phyloP scores from a whole-genome alignment of 2,329 filamentous ascomycete genomes.

The Phaeosphaeriaceae sp. region DNA sequence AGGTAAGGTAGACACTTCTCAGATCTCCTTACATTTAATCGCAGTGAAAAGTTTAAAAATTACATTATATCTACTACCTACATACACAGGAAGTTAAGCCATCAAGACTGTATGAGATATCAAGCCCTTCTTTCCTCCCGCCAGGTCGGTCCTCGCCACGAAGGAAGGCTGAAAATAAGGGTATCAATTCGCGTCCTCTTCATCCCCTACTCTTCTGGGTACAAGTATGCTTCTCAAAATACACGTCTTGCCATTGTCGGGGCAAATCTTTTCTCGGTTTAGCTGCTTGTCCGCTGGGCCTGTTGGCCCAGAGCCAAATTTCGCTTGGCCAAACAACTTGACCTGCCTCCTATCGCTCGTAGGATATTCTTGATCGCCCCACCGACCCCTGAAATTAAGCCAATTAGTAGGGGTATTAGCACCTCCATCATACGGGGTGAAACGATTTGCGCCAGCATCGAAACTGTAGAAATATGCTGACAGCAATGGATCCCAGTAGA shows the following conservation, averaged over 20 bases:
- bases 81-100: background rate
- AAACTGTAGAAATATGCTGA: conserved; percentile 64
- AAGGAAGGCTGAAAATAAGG: background rate
- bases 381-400: conserved; percentile 63
- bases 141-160: too few relatives aligned
- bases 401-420: conserved; percentile 57
- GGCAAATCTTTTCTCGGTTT: conserved; percentile 63
- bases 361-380: conserved; percentile 68
- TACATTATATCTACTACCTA: conserved; percentile 6
- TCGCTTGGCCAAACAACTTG: conserved; percentile 52
- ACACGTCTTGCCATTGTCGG: conserved; percentile 56
- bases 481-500: conserved; percentile 65
- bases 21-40: too few relatives aligned
- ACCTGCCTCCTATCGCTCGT: conserved; percentile 58
- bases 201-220: conserved; percentile 25
- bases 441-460: conserved; percentile 49
- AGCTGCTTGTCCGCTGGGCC: conserved; percentile 67
- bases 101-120: conserved; percentile 6
- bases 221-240: conserved; percentile 51
- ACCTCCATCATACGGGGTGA: conserved; percentile 55
- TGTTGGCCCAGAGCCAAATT: conserved; percentile 64
- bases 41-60: too few relatives aligned
- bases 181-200: background rate
- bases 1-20: too few relatives aligned
- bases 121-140: background rate